Evolutionary conservation across 805 yeast species (phyloP), one percentile per base, ranked within the genome.

Genomic region (Saturnispora sanitii): DNA sequence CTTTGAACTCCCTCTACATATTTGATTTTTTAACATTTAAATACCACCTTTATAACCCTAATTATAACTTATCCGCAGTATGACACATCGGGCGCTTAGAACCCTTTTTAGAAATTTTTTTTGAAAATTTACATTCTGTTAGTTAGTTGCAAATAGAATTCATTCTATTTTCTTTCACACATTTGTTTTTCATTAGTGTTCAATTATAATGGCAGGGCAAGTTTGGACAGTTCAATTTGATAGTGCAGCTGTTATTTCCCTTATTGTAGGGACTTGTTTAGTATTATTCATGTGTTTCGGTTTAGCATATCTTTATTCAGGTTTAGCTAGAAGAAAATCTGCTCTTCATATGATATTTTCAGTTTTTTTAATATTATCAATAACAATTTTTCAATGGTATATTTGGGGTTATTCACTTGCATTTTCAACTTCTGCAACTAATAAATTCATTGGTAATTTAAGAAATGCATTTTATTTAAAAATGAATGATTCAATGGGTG

Each of bases 361-460:
- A 5, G 77, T 83, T 5, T 70, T 81, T 48, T 76, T 86, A 6
- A 50, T 51, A 9, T 45, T 53, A 17, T 38, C 48, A 31, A 40
- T 51, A 3, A 86, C 82, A 1, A 70, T 76, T 40, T 75, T 87
- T 55, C 95, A 87, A 57, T 90, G 97, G 97, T 90, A 87, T 61
- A 86, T 90, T 57, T 92, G 97, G 96, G 96, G 96, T n/a, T 88
- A 85, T 58, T 85, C 96, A 0, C 63, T 90, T 33, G 94, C 97
- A 4, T 87, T 92, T 54, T 77, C 90, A 0, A 52, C 70, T n/a
- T 73, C 82, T 0, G 86, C 95, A 2, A 66, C 79, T 26, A 87
- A 88, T 60, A 77, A 79, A 33, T 92, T 79, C 58, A 90, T 90
- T 51, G 98, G 98, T 5, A 80, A 90, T 58, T 62, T 90, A 51